These are phyloP conservation scores for Torulaspora maleeae DNA, from an alignment of 805 yeast genomes.

Conservation along the genomic window DNA sequence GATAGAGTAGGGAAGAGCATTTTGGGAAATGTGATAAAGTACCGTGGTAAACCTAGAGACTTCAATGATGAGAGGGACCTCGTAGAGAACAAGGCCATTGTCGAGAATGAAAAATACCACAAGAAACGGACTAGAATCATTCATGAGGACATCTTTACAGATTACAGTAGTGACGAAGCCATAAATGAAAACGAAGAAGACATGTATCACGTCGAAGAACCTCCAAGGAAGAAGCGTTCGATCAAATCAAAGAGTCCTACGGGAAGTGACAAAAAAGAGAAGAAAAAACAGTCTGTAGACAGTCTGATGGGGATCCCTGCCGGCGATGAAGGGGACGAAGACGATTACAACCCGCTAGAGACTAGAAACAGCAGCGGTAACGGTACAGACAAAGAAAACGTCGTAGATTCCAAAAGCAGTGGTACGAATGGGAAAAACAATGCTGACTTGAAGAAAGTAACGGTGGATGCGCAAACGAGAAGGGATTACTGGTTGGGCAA, in stretches of 20 bases:
- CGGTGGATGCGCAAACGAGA: slow-evolving; percentile 34
- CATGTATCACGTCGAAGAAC: slow-evolving; percentile 19
- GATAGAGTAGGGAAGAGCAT: slow-evolving; percentile 68
- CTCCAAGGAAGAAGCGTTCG: slow-evolving; percentile 18
- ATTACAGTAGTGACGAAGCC: slow-evolving; percentile 25
- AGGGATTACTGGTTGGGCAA: slow-evolving; percentile 36
- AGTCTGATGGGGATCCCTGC: slow-evolving; percentile 27
- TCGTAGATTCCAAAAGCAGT: not conserved
- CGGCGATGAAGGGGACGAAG: slow-evolving; percentile 26
- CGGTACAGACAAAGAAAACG: not conserved
- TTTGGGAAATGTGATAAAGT: slow-evolving; percentile 72
- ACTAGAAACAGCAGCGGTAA: not conserved
- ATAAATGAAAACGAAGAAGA: slow-evolving; percentile 25
- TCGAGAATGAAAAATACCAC: slow-evolving; percentile 33
- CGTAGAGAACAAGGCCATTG: slow-evolving; percentile 56
- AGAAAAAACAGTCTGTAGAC: slow-evolving; percentile 17
- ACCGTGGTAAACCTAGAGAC: slow-evolving; percentile 68
- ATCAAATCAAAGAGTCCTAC: not conserved
- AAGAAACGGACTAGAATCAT: slow-evolving; percentile 23
- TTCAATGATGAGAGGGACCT: slow-evolving; percentile 68
- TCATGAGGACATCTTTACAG: slow-evolving; percentile 20
- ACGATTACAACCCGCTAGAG: slow-evolving; percentile 24
- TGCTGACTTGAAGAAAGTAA: slow-evolving; percentile 13
- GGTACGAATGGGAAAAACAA: slow-evolving; percentile 3
- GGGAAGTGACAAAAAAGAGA: slow-evolving; percentile 1